Evolutionary conservation across 2,329 filamentous ascomycete genomes (phyloP).

Genomic region (Hypomyces rosellus): DNA sequence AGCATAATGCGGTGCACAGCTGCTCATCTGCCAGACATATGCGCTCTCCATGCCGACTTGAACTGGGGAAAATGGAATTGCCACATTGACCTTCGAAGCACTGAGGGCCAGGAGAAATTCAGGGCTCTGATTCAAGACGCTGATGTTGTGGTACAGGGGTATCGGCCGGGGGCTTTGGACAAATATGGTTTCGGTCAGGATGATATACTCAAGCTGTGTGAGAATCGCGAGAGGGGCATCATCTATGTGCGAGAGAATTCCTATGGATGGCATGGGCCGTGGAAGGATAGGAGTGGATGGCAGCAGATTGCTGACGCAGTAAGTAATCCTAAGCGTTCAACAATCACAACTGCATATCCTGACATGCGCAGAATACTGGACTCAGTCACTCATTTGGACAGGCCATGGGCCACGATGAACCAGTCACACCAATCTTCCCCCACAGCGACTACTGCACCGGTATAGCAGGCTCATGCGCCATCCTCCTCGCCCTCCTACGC

Average conservation of each 20-base stretch:
- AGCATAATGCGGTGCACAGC: slow-evolving; percentile 61
- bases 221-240: slow-evolving; percentile 7
- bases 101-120: slow-evolving; percentile 32
- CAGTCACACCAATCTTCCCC: too few species aligned
- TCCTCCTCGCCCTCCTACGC: too few species aligned
- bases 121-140: slow-evolving; percentile 38
- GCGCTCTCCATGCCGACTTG: slow-evolving; percentile 38
- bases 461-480: too few species aligned
- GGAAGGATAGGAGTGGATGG: slow-evolving; percentile 42
- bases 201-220: neutral
- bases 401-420: too few species aligned
- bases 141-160: slow-evolving; percentile 55
- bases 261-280: slow-evolving; percentile 46
- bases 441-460: too few species aligned
- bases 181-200: slow-evolving; percentile 6
- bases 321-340: slow-evolving; percentile 5
- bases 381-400: too few species aligned
- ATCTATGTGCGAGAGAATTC: slow-evolving; percentile 46
- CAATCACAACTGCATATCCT: too few species aligned
- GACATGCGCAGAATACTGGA: too few species aligned
- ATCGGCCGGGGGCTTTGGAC: slow-evolving; percentile 33
- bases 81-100: slow-evolving; percentile 40
- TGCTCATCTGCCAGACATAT: slow-evolving; percentile 1
- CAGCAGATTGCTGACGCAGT: slow-evolving; percentile 46
- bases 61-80: slow-evolving; percentile 55